Conservation (phyloP, 2,329 filamentous ascomycete species). For the Paracamarosporium sp. region DNA sequence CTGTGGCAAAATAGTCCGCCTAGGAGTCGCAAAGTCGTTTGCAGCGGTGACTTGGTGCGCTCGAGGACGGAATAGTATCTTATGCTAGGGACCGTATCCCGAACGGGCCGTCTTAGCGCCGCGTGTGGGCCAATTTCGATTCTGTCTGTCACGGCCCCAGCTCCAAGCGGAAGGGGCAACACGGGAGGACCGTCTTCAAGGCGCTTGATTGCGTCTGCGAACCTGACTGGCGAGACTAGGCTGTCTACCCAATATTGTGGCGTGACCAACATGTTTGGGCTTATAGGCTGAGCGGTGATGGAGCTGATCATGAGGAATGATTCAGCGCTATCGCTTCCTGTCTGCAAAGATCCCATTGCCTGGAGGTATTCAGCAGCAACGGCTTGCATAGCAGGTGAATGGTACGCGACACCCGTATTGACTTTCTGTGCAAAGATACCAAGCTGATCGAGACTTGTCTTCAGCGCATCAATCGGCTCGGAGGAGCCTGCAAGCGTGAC, state of each 20-base stretch:
- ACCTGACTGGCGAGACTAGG: conserved; percentile 43
- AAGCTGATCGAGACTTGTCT: conserved; percentile 39
- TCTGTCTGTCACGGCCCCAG: too few species aligned
- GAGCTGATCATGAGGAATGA: too few species aligned
- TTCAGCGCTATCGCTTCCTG: too few species aligned
- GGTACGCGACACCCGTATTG: conserved; percentile 52
- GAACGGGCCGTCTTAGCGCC: not conserved
- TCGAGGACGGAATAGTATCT: too few species aligned
- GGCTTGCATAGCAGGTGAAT: conserved; percentile 50
- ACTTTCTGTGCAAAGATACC: conserved; percentile 47
- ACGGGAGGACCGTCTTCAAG: too few species aligned
- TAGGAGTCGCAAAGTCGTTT: too few species aligned
- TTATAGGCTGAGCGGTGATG: too few species aligned
- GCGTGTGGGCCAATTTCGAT: not conserved
- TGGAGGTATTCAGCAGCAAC: conserved; percentile 23
- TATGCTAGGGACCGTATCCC: not conserved
- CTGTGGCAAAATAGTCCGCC: too few species aligned
- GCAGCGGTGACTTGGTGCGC: too few species aligned
- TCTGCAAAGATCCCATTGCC: too few species aligned
- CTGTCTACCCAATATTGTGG: conserved; percentile 45
- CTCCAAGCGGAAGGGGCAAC: too few species aligned
- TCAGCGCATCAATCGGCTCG: conserved; percentile 38
- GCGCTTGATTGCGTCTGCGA: conserved; percentile 32
- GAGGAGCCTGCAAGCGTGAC: conserved; percentile 54
- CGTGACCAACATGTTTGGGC: too few species aligned